phyloP scores from a whole-genome alignment of 805 yeast genomes.

The Candida berthetii region DNA sequence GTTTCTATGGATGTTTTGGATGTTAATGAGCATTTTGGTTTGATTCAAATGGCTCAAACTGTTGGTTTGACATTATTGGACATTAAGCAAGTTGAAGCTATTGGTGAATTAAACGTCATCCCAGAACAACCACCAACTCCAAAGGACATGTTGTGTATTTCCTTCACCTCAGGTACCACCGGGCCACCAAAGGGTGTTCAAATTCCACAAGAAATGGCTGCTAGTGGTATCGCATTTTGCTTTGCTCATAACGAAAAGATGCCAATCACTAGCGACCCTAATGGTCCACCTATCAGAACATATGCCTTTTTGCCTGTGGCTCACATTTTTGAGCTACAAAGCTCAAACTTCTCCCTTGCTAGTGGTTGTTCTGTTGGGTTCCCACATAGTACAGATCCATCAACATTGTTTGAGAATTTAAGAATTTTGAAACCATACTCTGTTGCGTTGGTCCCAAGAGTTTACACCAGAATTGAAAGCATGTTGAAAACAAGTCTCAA shows the following conservation, averaged over 20 bases:
- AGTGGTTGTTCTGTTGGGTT: conserved; percentile 39
- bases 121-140: conserved; percentile 26
- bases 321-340: conserved; percentile 51
- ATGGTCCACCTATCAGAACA: conserved; percentile 5
- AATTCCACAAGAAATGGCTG: conserved; percentile 37
- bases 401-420: conserved; percentile 44
- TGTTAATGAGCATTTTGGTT: conserved; percentile 17
- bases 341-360: conserved; percentile 21
- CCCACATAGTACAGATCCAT: conserved; percentile 37
- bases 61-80: conserved; percentile 27
- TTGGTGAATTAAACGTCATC: conserved; percentile 30
- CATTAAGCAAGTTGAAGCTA: conserved; percentile 24
- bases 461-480: conserved; percentile 47
- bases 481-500: conserved; percentile 25
- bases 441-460: conserved; percentile 50
- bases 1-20: conserved; percentile 40
- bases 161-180: conserved; percentile 64
- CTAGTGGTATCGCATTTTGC: conserved; percentile 26
- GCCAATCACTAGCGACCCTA: neutral
- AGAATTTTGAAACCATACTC: conserved; percentile 37
- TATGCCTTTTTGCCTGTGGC: conserved; percentile 46
- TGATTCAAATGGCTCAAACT: conserved; percentile 12
- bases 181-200: conserved; percentile 61
- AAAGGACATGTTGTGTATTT: conserved; percentile 41
- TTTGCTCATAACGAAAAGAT: conserved; percentile 3